Conservation (phyloP, 192 early-diverging fungal genomes). For the Pilobolus umbonatus region DNA sequence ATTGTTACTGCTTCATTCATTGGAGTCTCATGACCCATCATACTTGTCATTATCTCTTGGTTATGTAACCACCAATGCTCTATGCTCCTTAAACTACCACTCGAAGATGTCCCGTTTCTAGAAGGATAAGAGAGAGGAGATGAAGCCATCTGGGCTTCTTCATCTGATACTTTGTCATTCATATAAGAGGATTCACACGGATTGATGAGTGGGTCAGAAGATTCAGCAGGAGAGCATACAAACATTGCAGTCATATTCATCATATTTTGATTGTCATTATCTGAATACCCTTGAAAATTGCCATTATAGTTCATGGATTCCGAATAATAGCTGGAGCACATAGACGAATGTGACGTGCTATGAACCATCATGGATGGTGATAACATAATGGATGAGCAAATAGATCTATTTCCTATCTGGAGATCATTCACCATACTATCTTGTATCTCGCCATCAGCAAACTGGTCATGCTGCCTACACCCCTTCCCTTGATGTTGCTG, state of each 20-base stretch:
- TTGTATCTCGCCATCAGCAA: neutral
- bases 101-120: too few relatives aligned
- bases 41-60: too few relatives aligned
- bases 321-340: neutral
- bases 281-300: neutral
- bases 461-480: neutral
- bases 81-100: too few relatives aligned
- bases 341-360: slow-evolving; percentile 9
- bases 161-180: neutral
- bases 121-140: slow-evolving; percentile 3
- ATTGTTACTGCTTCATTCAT: neutral
- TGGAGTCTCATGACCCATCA: too few relatives aligned
- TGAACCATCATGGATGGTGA: slow-evolving; percentile 7
- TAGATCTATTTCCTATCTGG: too few relatives aligned
- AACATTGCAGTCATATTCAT: neutral
- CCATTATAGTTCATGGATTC: neutral
- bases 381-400: slow-evolving; percentile 11
- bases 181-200: neutral
- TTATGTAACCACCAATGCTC: too few relatives aligned
- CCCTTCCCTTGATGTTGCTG: slow-evolving; percentile 2
- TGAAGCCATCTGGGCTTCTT: slow-evolving; percentile 1
- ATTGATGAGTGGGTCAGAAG: neutral
- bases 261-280: neutral
- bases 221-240: neutral
- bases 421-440: neutral